A percentile compares a stretch with the other conserved stretches of the same genome.
These are phyloP conservation scores for Plenodomus biglobosus DNA, from an alignment of 2,329 filamentous ascomycete genomes.

Conservation along the genomic window DNA sequence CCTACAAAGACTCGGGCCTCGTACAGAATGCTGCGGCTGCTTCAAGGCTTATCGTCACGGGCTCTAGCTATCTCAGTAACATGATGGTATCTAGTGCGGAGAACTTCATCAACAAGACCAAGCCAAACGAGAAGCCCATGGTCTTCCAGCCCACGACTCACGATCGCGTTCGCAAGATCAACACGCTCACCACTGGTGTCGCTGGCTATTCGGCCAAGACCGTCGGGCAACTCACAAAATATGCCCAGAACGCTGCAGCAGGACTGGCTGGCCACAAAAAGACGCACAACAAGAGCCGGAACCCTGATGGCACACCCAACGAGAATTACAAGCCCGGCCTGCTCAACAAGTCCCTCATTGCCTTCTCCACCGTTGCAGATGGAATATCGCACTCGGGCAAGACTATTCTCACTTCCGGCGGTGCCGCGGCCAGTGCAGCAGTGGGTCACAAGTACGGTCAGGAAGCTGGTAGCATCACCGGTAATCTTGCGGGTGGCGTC, in stretches of 20 bases:
- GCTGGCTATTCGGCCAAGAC: slow-evolving; percentile 82
- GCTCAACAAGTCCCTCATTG: slow-evolving; percentile 94
- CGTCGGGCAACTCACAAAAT: slow-evolving; percentile 76
- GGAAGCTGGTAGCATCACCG: slow-evolving; percentile 79
- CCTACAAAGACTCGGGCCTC: slow-evolving; percentile 84
- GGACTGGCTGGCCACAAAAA: slow-evolving; percentile 66
- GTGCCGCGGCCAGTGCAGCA: slow-evolving; percentile 78
- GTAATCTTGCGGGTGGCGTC: slow-evolving; percentile 76
- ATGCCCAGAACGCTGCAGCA: slow-evolving; percentile 89
- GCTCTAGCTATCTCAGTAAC: slow-evolving; percentile 76
- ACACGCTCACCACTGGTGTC: slow-evolving; percentile 78
- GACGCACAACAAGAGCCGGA: slow-evolving; percentile 61
- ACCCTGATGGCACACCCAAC: slow-evolving; percentile 67
- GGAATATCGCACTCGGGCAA: slow-evolving; percentile 87
- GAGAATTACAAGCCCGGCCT: slow-evolving; percentile 81
- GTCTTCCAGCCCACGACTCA: slow-evolving; percentile 87
- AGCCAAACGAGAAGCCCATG: slow-evolving; percentile 76
- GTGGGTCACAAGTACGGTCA: slow-evolving; percentile 86
- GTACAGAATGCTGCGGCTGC: slow-evolving; percentile 86
- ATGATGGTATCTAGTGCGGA: slow-evolving; percentile 77
- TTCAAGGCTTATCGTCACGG: slow-evolving; percentile 88
- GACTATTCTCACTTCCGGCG: slow-evolving; percentile 72
- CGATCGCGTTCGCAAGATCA: slow-evolving; percentile 81
- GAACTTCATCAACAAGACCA: slow-evolving; percentile 75
- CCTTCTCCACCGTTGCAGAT: slow-evolving; percentile 91